A percentile compares a stretch with the other conserved stretches of the same genome.
Conservation (phyloP, 768 basidiomycete genomes). For the Lanmaoa rubissima region DNA sequence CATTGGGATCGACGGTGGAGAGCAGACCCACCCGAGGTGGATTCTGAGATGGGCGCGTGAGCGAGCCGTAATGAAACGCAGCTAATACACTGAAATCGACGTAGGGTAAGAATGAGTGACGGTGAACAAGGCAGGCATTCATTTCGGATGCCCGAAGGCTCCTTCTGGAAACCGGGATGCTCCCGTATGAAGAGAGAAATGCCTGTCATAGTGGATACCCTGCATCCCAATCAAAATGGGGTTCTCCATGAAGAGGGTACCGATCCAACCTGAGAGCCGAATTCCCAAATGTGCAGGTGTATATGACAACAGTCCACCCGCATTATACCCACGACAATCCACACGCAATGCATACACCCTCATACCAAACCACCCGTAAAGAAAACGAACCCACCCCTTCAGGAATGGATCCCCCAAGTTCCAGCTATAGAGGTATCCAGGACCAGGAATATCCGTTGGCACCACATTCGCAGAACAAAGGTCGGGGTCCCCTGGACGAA, state of each 20-base stretch:
- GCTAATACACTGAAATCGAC: conserved; percentile 51
- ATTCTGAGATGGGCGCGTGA: conserved; percentile 64
- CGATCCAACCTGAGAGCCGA: background rate
- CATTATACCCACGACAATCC: conserved; percentile 2
- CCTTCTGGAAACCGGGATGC: conserved; percentile 7
- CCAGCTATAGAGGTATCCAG: conserved; percentile 70
- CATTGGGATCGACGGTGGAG: conserved; percentile 65
- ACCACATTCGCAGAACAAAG: conserved; percentile 56
- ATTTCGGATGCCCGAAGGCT: conserved; percentile 15
- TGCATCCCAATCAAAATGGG: background rate
- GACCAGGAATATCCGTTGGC: conserved; percentile 60
- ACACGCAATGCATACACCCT: background rate
- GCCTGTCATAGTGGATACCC: background rate
- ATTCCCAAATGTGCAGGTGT: background rate
- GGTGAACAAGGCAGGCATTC: background rate
- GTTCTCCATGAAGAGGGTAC: background rate
- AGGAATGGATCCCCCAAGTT: conserved; percentile 75
- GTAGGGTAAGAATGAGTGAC: background rate
- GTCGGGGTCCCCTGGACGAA: conserved; percentile 35
- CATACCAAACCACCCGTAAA: background rate
- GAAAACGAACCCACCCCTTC: conserved; percentile 52
- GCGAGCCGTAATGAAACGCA: conserved; percentile 71
- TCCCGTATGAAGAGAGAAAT: background rate
- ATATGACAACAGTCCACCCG: background rate
- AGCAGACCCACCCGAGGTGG: conserved; percentile 68